These are phyloP conservation scores for Mollisia scopiformis DNA, from an alignment of 2,329 filamentous ascomycete genomes.

Conservation along the genomic window DNA sequence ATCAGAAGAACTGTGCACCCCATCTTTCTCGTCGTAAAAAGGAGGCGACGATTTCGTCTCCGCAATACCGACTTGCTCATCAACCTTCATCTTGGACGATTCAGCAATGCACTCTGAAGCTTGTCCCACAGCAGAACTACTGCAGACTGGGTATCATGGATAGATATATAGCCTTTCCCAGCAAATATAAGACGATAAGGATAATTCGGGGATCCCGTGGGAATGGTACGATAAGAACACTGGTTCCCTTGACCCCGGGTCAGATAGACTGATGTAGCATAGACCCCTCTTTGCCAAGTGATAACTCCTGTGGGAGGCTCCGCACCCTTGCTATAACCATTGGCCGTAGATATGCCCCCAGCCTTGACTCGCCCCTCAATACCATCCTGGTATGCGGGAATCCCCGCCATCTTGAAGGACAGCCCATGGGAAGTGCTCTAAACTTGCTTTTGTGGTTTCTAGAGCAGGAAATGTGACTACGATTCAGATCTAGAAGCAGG, in stretches of 20 bases:
- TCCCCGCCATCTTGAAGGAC: not conserved
- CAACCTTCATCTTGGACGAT: constrained; percentile 13
- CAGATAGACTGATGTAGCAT: not conserved
- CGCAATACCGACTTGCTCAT: constrained; percentile 4
- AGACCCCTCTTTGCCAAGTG: not conserved
- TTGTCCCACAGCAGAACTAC: not conserved
- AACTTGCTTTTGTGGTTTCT: not conserved
- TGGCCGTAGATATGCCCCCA: constrained; percentile 9
- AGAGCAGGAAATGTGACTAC: not conserved
- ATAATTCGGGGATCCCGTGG: constrained; percentile 2
- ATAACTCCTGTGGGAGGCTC: not conserved
- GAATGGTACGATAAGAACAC: not conserved
- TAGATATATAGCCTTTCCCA: constrained; percentile 7
- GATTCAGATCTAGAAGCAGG: not conserved
- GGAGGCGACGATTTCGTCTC: constrained; percentile 12
- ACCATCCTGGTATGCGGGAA: not conserved
- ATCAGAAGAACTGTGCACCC: constrained; percentile 9
- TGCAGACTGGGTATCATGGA: not conserved
- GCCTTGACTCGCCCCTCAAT: not conserved
- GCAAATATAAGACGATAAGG: constrained; percentile 9
- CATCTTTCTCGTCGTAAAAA: constrained; percentile 14
- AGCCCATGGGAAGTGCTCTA: not conserved
- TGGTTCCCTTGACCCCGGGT: not conserved
- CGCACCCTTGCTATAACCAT: not conserved
- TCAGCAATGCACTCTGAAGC: not conserved